Conservation (phyloP, 352 stramenopile species). For the Phytopythium oedochilum region DNA sequence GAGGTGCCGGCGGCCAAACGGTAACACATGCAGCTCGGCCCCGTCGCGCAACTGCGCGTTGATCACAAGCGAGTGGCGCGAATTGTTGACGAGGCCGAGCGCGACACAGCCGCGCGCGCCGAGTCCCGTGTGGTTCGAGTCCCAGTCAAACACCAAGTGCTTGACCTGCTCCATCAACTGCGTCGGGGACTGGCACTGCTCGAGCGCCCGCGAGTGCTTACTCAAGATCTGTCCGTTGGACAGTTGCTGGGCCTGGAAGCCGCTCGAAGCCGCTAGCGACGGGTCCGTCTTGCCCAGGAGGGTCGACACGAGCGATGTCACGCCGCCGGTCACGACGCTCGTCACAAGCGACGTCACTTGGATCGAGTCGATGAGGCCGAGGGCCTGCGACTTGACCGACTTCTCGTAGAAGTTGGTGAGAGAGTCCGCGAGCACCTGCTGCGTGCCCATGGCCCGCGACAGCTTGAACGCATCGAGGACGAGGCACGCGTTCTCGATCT, state of each 20-base stretch:
- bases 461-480: constrained; percentile 63
- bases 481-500: constrained; percentile 85
- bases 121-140: constrained; percentile 79
- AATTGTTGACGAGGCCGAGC: constrained; percentile 77
- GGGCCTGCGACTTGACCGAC: constrained; percentile 77
- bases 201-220: constrained; percentile 61
- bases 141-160: constrained; percentile 83
- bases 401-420: constrained; percentile 73
- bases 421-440: constrained; percentile 64
- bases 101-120: constrained; percentile 73
- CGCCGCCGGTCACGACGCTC: constrained; percentile 69
- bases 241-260: constrained; percentile 68
- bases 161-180: constrained; percentile 62
- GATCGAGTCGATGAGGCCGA: constrained; percentile 81
- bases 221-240: constrained; percentile 68
- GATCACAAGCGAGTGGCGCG: constrained; percentile 63
- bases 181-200: constrained; percentile 34
- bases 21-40: constrained; percentile 64
- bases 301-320: constrained; percentile 74
- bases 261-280: constrained; percentile 28
- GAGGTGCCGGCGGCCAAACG: constrained; percentile 44
- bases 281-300: constrained; percentile 78
- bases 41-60: constrained; percentile 70
- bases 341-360: constrained; percentile 83
- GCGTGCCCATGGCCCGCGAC: constrained; percentile 62